Evolutionary conservation across 805 yeast genomes (phyloP).

Genomic region (Schizosaccharomyces lindneri): DNA sequence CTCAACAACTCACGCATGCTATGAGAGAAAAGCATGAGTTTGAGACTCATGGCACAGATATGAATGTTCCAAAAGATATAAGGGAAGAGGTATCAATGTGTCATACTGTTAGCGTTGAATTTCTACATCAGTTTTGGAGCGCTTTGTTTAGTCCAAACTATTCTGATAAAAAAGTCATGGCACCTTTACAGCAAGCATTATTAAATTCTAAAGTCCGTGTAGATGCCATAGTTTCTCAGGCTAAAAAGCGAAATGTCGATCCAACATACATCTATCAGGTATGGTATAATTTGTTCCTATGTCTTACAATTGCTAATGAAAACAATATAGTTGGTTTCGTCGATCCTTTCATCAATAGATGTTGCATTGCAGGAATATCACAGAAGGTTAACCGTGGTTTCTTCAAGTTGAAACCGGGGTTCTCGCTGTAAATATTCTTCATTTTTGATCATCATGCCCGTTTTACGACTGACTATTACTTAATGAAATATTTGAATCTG

Average conservation of each 20-base stretch:
- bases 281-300: not conserved
- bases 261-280: not conserved
- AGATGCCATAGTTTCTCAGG: not conserved
- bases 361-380: not conserved
- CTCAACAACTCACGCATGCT: conserved; percentile 7
- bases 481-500: no score
- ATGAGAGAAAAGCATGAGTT: conserved; percentile 3
- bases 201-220: not conserved
- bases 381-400: not conserved
- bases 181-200: not conserved
- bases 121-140: conserved; percentile 50
- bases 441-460: not conserved
- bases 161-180: not conserved
- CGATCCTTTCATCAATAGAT: not conserved
- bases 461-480: no score
- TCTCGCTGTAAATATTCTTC: not conserved
- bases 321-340: not conserved
- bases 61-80: conserved; percentile 9
- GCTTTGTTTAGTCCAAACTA: conserved; percentile 24
- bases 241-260: not conserved
- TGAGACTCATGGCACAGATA: conserved; percentile 11
- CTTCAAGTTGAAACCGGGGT: not conserved
- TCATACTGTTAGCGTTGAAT: conserved; percentile 53
- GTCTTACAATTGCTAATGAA: not conserved
- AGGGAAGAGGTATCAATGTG: conserved; percentile 31